Conservation (phyloP, 2,329 filamentous ascomycete genomes). For the Calonectria hongkongensis region DNA sequence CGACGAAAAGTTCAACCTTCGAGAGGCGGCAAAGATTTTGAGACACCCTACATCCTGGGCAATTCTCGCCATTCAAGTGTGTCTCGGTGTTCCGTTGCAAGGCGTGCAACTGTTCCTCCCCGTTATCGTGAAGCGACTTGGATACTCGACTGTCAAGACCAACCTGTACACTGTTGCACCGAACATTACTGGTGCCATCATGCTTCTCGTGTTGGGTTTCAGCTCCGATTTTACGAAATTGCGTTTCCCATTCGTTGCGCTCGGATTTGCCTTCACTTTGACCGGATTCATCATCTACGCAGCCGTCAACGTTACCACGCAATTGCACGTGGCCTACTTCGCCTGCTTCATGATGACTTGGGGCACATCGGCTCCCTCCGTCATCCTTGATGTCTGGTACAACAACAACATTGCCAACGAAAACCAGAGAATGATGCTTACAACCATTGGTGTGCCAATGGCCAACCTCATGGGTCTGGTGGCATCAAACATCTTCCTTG, state of each 20-base stretch:
- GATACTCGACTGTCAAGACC: conserved; percentile 73
- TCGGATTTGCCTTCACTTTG: conserved; percentile 85
- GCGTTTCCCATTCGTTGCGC: conserved; percentile 83
- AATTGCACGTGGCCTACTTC: conserved; percentile 82
- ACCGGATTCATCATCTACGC: conserved; percentile 87
- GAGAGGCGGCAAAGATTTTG: conserved; percentile 72
- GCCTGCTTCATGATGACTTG: conserved; percentile 89
- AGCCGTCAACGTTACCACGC: conserved; percentile 76
- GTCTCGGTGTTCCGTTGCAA: conserved; percentile 76
- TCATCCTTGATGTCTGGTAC: conserved; percentile 80
- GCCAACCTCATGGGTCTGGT: conserved; percentile 79
- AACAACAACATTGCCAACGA: conserved; percentile 90
- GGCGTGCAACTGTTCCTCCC: conserved; percentile 73
- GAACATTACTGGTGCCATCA: conserved; percentile 83
- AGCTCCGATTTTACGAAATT: conserved; percentile 79
- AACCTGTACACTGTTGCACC: conserved; percentile 90
- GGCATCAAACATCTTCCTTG: conserved; percentile 41
- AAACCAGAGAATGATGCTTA: conserved; percentile 81
- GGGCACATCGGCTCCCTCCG: conserved; percentile 84
- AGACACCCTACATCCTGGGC: conserved; percentile 68
- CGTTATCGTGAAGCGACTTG: conserved; percentile 71
- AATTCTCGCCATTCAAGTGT: conserved; percentile 74
- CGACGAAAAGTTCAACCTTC: conserved; percentile 70
- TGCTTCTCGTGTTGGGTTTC: conserved; percentile 84
- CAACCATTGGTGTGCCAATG: conserved; percentile 82